Evolutionary conservation across 2,329 filamentous ascomycete genomes (phyloP).

Genomic region (Claviceps pazoutovae): DNA sequence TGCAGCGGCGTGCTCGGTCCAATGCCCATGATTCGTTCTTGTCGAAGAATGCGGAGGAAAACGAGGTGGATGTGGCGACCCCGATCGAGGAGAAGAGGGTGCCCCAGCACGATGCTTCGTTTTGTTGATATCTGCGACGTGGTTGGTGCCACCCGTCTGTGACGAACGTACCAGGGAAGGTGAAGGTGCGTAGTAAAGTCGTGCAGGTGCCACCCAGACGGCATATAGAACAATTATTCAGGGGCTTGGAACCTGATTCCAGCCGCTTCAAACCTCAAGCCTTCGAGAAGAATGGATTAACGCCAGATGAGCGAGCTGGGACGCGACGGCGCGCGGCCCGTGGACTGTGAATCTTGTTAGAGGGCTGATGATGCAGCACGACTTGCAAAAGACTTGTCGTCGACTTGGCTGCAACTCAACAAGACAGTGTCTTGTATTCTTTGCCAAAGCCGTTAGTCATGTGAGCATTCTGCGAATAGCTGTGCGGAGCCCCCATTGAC

Average conservation of each 20-base stretch:
- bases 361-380: background rate
- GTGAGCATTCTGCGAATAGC: too few relatives aligned
- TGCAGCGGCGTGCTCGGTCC: constrained; percentile 25
- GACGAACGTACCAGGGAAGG: background rate
- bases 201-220: background rate
- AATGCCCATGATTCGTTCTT: constrained; percentile 26
- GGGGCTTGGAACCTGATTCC: background rate
- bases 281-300: background rate
- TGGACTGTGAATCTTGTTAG: background rate
- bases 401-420: background rate
- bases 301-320: background rate
- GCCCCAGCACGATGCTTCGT: background rate
- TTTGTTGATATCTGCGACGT: background rate
- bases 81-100: background rate
- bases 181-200: background rate
- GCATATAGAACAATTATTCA: background rate
- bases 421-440: background rate
- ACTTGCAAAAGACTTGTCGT: background rate
- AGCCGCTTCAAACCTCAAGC: too few relatives aligned
- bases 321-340: background rate
- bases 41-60: background rate
- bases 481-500: too few relatives aligned
- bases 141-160: background rate
- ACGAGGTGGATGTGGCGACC: background rate
- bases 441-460: too few relatives aligned